A percentile compares a stretch with the other conserved stretches of the same genome.
phyloP scores from a whole-genome alignment of 208 protist species.

The Crithidia bombi region DNA sequence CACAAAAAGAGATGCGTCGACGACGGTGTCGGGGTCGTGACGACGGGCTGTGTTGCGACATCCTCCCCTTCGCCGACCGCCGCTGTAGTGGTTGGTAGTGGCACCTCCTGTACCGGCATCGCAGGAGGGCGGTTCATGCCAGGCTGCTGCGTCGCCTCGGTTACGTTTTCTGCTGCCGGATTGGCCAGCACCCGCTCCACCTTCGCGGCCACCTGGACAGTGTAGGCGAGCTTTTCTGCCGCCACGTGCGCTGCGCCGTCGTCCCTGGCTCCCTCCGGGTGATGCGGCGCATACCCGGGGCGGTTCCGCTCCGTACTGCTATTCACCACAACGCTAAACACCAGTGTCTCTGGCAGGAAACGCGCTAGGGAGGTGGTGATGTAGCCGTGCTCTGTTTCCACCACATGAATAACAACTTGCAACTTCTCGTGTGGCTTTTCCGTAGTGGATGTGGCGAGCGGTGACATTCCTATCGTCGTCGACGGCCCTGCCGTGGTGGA shows the following conservation, averaged over 20 bases:
- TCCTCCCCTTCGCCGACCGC: neutral
- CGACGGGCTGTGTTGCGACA: neutral
- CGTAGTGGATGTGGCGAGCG: no score
- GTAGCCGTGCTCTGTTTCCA: slow-evolving; percentile 25
- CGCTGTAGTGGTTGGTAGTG: neutral
- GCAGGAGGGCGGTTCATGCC: neutral
- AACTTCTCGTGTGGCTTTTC: neutral
- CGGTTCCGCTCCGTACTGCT: neutral
- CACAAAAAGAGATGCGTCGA: slow-evolving; percentile 16
- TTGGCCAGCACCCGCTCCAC: slow-evolving; percentile 12
- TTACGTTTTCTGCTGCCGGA: slow-evolving; percentile 9
- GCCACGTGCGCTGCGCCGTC: neutral
- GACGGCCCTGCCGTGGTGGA: neutral
- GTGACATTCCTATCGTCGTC: neutral
- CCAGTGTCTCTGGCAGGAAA: slow-evolving; percentile 8
- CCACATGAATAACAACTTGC: slow-evolving; percentile 20
- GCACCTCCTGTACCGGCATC: neutral
- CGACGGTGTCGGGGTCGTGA: neutral
- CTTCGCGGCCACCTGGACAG: slow-evolving; percentile 10
- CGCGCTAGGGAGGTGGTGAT: slow-evolving; percentile 25
- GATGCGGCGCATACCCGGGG: neutral
- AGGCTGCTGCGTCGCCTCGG: neutral
- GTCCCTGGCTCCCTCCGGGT: neutral
- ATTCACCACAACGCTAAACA: slow-evolving; percentile 29
- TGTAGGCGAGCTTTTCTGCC: neutral